These are phyloP conservation scores for Phytophthora citrophthora DNA, from an alignment of 352 stramenopile species.

Conservation along the genomic window DNA sequence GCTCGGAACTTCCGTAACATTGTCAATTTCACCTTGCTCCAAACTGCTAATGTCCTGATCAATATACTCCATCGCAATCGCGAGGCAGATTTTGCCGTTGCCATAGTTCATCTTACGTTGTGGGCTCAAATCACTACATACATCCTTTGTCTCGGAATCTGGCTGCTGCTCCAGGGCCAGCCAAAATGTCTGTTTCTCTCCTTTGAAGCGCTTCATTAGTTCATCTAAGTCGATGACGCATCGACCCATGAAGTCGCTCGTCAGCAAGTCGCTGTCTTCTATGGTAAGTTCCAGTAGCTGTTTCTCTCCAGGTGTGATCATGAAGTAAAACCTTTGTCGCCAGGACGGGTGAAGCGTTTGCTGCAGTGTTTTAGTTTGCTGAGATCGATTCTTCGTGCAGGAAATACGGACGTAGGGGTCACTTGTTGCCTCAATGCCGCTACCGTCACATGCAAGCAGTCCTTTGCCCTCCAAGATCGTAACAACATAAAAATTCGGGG, in stretches of 20 bases:
- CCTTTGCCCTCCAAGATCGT: constrained; percentile 68
- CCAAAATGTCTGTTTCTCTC: constrained; percentile 72
- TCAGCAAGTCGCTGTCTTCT: constrained; percentile 73
- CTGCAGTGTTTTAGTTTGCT: constrained; percentile 67
- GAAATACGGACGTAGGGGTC: constrained; percentile 71
- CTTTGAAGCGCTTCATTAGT: constrained; percentile 49
- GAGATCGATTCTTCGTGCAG: constrained; percentile 60
- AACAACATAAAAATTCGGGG: constrained; percentile 70
- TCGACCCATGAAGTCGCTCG: constrained; percentile 77
- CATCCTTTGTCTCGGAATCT: constrained; percentile 37
- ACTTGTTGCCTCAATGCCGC: constrained; percentile 61
- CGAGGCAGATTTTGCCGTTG: constrained; percentile 66
- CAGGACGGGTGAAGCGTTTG: constrained; percentile 73
- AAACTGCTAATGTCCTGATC: constrained; percentile 58
- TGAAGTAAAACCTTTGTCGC: constrained; percentile 79
- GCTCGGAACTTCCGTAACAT: constrained; percentile 60
- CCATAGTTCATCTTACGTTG: constrained; percentile 56
- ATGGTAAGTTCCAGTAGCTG: constrained; percentile 63
- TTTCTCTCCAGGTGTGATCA: constrained; percentile 38
- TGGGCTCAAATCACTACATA: constrained; percentile 54
- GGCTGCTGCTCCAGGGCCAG: constrained; percentile 61
- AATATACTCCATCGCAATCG: constrained; percentile 65
- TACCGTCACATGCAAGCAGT: constrained; percentile 60
- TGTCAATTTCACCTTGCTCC: constrained; percentile 77
- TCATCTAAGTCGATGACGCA: constrained; percentile 74